Evolutionary conservation across 2,329 filamentous ascomycete genomes (phyloP).

Genomic region (Sarocladiaceae sp.): DNA sequence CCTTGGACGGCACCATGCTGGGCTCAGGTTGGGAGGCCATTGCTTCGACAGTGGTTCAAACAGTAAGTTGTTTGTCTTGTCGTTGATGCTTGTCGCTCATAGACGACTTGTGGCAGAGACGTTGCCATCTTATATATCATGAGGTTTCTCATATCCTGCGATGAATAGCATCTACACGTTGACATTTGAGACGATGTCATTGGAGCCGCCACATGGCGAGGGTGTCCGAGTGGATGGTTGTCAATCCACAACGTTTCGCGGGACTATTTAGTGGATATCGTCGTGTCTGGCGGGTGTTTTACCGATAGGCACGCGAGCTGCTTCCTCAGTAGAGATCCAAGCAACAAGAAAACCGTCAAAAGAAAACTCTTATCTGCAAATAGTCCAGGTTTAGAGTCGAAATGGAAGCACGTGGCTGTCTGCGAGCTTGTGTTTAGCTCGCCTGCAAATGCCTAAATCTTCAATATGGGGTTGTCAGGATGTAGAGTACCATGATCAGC

Average conservation of each 20-base stretch:
- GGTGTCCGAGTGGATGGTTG: not conserved
- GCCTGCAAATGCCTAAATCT: too few species aligned
- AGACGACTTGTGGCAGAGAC: too few species aligned
- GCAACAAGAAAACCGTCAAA: too few species aligned
- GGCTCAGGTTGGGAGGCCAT: not conserved
- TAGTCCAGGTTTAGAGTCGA: too few species aligned
- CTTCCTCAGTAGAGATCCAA: too few species aligned
- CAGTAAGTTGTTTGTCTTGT: not conserved
- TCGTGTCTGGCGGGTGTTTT: too few species aligned
- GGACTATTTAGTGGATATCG: slow-evolving; percentile 2
- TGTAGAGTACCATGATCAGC: too few species aligned
- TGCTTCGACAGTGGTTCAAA: too few species aligned
- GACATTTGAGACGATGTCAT: not conserved
- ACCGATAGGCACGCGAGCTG: not conserved
- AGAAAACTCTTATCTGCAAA: not conserved
- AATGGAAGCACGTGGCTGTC: too few species aligned
- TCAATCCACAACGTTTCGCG: not conserved
- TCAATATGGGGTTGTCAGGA: too few species aligned
- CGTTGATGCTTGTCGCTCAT: too few species aligned
- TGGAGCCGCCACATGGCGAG: slow-evolving; percentile 2
- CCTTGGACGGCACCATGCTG: not conserved
- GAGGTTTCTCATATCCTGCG: not conserved
- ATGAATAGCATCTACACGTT: not conserved
- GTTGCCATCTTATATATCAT: not conserved
- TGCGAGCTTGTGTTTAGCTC: too few species aligned